Evolutionary conservation across 139 green algal genomes (phyloP).

Genomic region (Chlorella sp.): DNA sequence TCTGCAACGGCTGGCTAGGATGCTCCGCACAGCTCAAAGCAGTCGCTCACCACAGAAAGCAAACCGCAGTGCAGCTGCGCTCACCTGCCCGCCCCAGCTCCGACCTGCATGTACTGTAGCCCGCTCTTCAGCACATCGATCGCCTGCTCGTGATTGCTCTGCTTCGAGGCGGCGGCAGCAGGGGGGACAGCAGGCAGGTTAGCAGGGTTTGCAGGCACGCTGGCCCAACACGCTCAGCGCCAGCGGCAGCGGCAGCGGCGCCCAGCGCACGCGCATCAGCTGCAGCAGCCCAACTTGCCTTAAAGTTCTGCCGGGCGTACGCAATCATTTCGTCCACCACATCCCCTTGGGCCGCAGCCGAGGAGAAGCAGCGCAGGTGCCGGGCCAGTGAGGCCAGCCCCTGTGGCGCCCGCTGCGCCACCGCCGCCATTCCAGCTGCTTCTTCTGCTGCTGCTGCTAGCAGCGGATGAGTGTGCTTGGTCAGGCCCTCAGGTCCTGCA

Average conservation of each 20-base stretch:
- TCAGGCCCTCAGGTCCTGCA: too few species aligned
- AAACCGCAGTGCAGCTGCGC: neutral
- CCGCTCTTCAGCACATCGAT: constrained; percentile 61
- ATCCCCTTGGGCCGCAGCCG: neutral
- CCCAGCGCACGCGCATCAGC: too few species aligned
- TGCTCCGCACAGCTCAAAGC: too few species aligned
- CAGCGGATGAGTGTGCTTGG: too few species aligned
- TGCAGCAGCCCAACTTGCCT: too few species aligned
- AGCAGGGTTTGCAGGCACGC: too few species aligned
- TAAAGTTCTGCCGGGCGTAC: constrained; percentile 49
- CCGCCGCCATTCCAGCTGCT: neutral
- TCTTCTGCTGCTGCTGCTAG: neutral
- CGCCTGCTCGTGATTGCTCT: constrained; percentile 57
- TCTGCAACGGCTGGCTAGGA: too few species aligned
- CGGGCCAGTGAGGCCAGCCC: neutral
- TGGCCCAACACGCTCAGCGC: too few species aligned
- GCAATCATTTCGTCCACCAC: constrained; percentile 54
- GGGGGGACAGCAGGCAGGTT: too few species aligned
- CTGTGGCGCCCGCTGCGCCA: neutral
- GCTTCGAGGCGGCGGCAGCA: neutral
- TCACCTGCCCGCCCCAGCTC: constrained; percentile 27
- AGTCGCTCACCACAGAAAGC: neutral
- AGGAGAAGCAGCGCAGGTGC: constrained; percentile 8
- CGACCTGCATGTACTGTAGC: constrained; percentile 31
- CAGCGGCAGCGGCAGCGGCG: too few species aligned